Evolutionary conservation across 108 stramenopile species (phyloP).

Genomic region (Schizochytrium sp.): DNA sequence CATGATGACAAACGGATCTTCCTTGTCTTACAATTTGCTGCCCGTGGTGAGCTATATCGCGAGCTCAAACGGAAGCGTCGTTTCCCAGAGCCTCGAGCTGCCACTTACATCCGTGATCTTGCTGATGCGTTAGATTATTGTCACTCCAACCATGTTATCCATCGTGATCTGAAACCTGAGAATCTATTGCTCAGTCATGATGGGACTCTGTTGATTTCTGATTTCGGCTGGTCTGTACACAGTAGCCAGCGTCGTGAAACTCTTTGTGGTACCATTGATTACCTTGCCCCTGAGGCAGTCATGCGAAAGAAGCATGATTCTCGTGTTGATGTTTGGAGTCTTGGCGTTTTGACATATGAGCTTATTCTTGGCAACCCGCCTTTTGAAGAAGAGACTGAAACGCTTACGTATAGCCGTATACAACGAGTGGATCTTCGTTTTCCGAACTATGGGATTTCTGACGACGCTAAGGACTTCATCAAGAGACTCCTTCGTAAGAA

Average conservation of each 20-base stretch:
- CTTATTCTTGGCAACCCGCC: slow-evolving; percentile 94
- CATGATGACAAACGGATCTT: slow-evolving; percentile 96
- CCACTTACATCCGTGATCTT: slow-evolving; percentile 89
- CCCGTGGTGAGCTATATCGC: slow-evolving; percentile 97
- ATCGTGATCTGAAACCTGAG: slow-evolving; percentile 99
- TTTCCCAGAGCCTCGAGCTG: slow-evolving; percentile 86
- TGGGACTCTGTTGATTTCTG: slow-evolving; percentile 97
- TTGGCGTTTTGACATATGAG: slow-evolving; percentile 91
- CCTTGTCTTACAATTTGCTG: slow-evolving; percentile 94
- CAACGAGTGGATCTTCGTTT: slow-evolving; percentile 90
- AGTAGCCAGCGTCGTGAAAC: slow-evolving; percentile 90
- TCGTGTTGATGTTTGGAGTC: slow-evolving; percentile 75
- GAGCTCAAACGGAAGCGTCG: slow-evolving; percentile 77
- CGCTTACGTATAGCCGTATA: slow-evolving; percentile 92
- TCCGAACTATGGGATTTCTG: slow-evolving; percentile 82
- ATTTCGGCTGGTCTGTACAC: slow-evolving; percentile 99
- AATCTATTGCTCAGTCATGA: slow-evolving; percentile 92
- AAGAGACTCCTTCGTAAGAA: slow-evolving; percentile 89
- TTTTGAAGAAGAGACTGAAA: slow-evolving; percentile 93
- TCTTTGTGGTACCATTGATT: slow-evolving; percentile 97
- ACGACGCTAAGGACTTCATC: slow-evolving; percentile 94
- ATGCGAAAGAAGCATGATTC: slow-evolving; percentile 73
- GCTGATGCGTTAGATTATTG: slow-evolving; percentile 90
- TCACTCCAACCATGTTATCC: slow-evolving; percentile 96
- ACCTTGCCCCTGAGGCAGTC: slow-evolving; percentile 63